Base-by-base conservation (phyloP, 345 rosid genomes). In the Murraya paniculata region DNA sequence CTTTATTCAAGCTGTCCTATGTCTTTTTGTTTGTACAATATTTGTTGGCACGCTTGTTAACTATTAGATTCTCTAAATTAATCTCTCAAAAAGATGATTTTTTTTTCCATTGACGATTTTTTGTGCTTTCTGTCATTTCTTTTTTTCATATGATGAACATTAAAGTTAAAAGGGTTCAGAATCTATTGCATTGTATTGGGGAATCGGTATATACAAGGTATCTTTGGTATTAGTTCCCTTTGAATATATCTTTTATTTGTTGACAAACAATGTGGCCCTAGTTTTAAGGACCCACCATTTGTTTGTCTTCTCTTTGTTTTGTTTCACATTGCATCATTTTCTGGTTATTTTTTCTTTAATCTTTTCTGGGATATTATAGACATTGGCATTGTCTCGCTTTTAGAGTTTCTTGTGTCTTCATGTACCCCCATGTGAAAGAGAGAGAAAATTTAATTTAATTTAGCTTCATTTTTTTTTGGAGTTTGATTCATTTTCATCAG, bases 341-440 rank as follows among this genome's bases (percentile, higher is more conserved):
- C 36, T 76, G 79, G 73, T 68, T 56, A 18, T 76, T 33, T 65
- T 35, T 67, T 67, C 57, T 53, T 45, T 16, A 64, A 21, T n/a
- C 55, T 74, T 65, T 74, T 65, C 16, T 75, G 72, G n/a, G 61
- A 64, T 28, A 65, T 64, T 3, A 65, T 48, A 4, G n/a, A 11
- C 41, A 75, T 22, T 10, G 10, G 30, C 55, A 27, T 38, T 56
- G 65, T 57, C 56, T 56, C 27, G 24, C 78, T 67, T 76, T 55
- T 56, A 55, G 73, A 76, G 66, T 55, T 67, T 25, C 73, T 27
- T 38, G 56, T 38, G 41, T 76, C 73, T 67, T 35, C 39, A 36
- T 67, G 79, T 57, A 36, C 57, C 57, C 41, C 66, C 79, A 55
- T 67, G 79, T 66, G 79, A 76, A 60, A 66, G 79, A 38, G 64